Conservation (phyloP, 1,139 yeast species). For the Kurtzmaniella quercitrusa region DNA sequence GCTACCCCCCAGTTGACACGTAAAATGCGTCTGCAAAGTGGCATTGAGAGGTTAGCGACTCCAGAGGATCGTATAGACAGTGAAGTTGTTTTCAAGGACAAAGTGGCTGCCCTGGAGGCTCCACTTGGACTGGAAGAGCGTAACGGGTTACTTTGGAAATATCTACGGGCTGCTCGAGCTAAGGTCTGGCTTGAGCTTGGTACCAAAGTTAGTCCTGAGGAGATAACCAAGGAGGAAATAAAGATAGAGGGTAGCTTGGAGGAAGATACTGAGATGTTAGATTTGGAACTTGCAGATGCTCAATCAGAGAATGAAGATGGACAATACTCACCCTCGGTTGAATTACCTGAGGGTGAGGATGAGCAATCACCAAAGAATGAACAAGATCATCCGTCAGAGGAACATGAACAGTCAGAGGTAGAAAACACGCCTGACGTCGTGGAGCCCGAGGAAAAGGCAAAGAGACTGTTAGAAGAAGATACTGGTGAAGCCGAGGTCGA, state of each 20-base stretch:
- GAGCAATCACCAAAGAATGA: not conserved
- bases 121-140: not conserved
- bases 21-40: constrained; percentile 34
- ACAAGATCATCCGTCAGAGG: too few species aligned
- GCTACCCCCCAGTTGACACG: constrained; percentile 44
- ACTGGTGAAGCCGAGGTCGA: constrained; percentile 4
- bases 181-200: constrained; percentile 18
- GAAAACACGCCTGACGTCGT: constrained; percentile 1
- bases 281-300: not conserved
- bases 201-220: constrained; percentile 3
- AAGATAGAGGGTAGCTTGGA: constrained; percentile 8
- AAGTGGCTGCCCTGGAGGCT: constrained; percentile 5
- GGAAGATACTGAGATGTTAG: constrained; percentile 3
- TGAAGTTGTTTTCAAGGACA: constrained; percentile 5
- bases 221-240: constrained; percentile 6
- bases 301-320: not conserved
- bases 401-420: not conserved
- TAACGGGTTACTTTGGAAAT: constrained; percentile 21
- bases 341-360: too few species aligned
- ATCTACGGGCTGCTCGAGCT: constrained; percentile 19
- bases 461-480: constrained; percentile 8
- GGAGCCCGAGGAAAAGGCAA: not conserved
- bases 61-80: not conserved
- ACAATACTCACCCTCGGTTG: too few species aligned
- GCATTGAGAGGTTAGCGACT: constrained; percentile 20